Evolutionary conservation across 2,329 filamentous ascomycete genomes (phyloP).

Genomic region (Fusarium sp.): DNA sequence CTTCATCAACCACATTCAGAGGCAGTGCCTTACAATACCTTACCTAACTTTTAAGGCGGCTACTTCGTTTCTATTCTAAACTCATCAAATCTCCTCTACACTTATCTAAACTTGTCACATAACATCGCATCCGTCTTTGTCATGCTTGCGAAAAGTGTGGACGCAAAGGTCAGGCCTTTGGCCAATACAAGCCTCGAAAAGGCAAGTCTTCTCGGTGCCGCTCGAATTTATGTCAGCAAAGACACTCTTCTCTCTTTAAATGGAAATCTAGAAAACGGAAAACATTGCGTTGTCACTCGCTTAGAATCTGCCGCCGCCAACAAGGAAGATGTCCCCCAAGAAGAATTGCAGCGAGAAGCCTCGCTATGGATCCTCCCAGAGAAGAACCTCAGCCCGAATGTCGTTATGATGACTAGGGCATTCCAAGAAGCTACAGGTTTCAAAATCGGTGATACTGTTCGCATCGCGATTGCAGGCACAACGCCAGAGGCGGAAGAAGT

Average conservation of each 20-base stretch:
- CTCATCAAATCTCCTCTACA: neutral
- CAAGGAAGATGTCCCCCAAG: slow-evolving; percentile 16
- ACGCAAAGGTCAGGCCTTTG: slow-evolving; percentile 53
- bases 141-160: slow-evolving; percentile 48
- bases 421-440: slow-evolving; percentile 78
- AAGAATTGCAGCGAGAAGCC: slow-evolving; percentile 51
- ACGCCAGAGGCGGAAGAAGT: slow-evolving; percentile 66
- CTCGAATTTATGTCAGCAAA: slow-evolving; percentile 58
- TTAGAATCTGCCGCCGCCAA: slow-evolving; percentile 18
- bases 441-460: slow-evolving; percentile 71
- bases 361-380: slow-evolving; percentile 60
- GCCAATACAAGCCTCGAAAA: slow-evolving; percentile 53
- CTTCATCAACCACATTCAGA: neutral
- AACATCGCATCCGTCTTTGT: neutral
- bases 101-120: neutral
- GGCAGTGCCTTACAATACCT: neutral
- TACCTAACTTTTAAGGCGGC: neutral
- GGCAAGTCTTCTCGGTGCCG: slow-evolving; percentile 52
- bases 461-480: slow-evolving; percentile 64
- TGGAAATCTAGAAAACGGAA: slow-evolving; percentile 53
- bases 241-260: slow-evolving; percentile 56
- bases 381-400: slow-evolving; percentile 70
- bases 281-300: slow-evolving; percentile 52
- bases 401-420: slow-evolving; percentile 76
- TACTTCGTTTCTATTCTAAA: too few relatives aligned